phyloP scores from a whole-genome alignment of 2,329 filamentous ascomycete species.

The Penicillium paneum region DNA sequence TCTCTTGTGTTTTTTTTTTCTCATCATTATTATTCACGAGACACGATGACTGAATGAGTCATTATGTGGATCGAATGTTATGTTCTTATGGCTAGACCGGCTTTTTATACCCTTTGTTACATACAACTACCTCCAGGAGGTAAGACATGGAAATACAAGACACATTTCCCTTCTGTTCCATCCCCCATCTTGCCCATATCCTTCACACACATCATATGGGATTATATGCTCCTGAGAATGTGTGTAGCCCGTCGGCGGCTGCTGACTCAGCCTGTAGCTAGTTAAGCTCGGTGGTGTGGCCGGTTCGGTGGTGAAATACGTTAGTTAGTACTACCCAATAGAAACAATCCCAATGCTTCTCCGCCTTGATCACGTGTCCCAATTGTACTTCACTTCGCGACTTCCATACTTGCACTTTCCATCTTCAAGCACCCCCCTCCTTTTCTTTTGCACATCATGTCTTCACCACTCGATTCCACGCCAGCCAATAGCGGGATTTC shows the following conservation, averaged over 20 bases:
- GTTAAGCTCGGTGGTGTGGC: too few species aligned
- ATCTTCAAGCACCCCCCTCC: neutral
- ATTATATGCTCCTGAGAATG: too few species aligned
- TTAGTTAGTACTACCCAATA: too few species aligned
- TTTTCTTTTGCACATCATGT: neutral
- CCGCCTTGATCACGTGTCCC: too few species aligned
- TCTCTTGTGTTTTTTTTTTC: neutral
- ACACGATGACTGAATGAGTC: conserved; percentile 12
- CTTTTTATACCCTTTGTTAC: conserved; percentile 10
- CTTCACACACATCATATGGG: neutral
- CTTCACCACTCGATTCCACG: neutral
- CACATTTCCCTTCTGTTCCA: neutral
- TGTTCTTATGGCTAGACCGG: conserved; percentile 5
- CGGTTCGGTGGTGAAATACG: too few species aligned
- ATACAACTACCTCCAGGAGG: neutral
- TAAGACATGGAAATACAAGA: neutral
- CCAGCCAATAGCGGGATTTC: neutral
- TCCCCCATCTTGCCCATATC: too few species aligned
- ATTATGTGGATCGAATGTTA: conserved; percentile 5
- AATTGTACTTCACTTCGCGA: neutral
- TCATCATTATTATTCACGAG: conserved; percentile 10
- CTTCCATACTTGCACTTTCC: neutral
- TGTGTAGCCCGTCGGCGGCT: too few species aligned
- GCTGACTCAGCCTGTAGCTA: too few species aligned
- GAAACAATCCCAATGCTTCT: too few species aligned